These are phyloP conservation scores for Aspergillus spinulosporus DNA, from an alignment of 2,329 filamentous ascomycete genomes.

Conservation along the genomic window DNA sequence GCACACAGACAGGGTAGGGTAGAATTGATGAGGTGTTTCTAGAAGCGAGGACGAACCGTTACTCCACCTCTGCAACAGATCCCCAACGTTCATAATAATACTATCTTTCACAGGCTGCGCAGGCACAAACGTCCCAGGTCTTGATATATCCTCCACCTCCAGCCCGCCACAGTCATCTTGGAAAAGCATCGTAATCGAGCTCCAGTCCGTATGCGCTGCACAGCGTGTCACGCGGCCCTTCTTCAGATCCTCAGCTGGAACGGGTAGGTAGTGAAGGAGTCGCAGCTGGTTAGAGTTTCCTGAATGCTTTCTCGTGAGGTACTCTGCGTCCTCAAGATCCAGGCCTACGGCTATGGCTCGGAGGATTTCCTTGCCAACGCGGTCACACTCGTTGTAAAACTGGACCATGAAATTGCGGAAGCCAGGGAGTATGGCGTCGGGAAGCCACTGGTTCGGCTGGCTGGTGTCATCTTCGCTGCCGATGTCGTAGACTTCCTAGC, in stretches of 20 bases:
- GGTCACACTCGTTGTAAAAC: constrained; percentile 54
- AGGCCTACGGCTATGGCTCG: constrained; percentile 51
- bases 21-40: background rate
- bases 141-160: constrained; percentile 50
- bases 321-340: constrained; percentile 48
- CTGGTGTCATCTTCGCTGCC: constrained; percentile 48
- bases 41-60: constrained; percentile 40
- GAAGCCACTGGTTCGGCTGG: constrained; percentile 55
- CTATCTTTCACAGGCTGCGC: constrained; percentile 44
- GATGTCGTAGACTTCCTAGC: constrained; percentile 55
- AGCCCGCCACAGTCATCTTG: constrained; percentile 56
- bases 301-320: constrained; percentile 53
- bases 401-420: constrained; percentile 51
- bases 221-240: constrained; percentile 50
- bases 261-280: constrained; percentile 60
- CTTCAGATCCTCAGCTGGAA: constrained; percentile 47
- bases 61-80: constrained; percentile 53
- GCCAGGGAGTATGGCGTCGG: constrained; percentile 46
- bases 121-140: constrained; percentile 44
- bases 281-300: constrained; percentile 61
- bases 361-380: constrained; percentile 48
- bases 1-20: background rate
- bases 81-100: constrained; percentile 53
- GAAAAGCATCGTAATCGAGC: constrained; percentile 55
- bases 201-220: constrained; percentile 57